Percentiles rank a stretch among this genome's conserved stretches.
Evolutionary conservation across 2,329 filamentous ascomycete genomes (phyloP).

Genomic region (Neonectria ditissima): DNA sequence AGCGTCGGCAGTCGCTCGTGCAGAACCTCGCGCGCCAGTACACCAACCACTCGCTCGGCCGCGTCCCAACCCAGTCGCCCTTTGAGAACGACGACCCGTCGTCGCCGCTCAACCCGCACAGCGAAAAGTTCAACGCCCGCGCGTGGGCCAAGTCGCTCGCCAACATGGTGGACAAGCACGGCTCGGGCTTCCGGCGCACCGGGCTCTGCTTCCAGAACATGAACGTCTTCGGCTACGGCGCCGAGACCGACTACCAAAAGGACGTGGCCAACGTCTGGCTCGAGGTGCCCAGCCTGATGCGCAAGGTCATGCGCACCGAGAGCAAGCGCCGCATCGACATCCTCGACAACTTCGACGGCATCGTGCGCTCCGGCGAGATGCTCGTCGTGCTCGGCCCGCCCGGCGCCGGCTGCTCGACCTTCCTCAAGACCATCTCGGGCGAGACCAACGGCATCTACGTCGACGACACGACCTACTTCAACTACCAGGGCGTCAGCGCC

Average conservation of each 20-base stretch:
- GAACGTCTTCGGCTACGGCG: conserved; percentile 27
- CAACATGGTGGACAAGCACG: conserved; percentile 14
- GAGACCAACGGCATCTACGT: conserved; percentile 27
- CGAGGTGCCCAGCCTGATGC: conserved; percentile 10
- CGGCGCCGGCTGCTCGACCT: conserved; percentile 21
- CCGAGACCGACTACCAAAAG: conserved; percentile 28
- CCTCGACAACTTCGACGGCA: conserved; percentile 19
- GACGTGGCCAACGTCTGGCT: conserved; percentile 26
- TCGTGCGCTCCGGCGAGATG: conserved; percentile 21
- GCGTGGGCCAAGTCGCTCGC: conserved; percentile 25
- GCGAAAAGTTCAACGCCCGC: conserved; percentile 24
- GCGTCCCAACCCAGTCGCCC: conserved; percentile 11
- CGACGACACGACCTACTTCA: conserved; percentile 22
- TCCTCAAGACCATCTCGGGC: conserved; percentile 28
- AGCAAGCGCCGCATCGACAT: conserved; percentile 22
- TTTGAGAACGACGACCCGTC: conserved; percentile 16
- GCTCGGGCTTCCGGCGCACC: conserved; percentile 21
- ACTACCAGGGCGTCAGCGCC: conserved; percentile 25
- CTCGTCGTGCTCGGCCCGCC: conserved; percentile 25
- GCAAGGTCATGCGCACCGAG: conserved; percentile 10
- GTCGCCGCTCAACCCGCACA: conserved; percentile 19
- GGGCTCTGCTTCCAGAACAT: conserved; percentile 29
- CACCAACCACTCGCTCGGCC: conserved; percentile 14
- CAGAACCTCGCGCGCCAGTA: conserved; percentile 25
- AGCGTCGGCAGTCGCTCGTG: conserved; percentile 22